These are phyloP conservation scores for Pelargonium citronellum DNA, from an alignment of 441 rosid species.

Conservation along the genomic window DNA sequence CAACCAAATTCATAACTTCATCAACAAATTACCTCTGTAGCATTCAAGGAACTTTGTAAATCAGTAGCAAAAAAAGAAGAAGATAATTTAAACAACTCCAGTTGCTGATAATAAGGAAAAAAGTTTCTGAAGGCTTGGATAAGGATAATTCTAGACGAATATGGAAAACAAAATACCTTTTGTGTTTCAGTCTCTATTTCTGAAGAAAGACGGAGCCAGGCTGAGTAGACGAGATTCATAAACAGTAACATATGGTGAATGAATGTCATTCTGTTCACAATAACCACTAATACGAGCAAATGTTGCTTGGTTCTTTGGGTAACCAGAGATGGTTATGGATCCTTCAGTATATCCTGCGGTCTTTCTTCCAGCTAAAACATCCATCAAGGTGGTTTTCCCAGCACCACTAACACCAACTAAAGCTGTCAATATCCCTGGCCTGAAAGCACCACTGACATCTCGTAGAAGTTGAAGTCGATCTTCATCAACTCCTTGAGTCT, in stretches of 20 bases:
- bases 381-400: conserved; percentile 94
- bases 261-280: conserved; percentile 87
- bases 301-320: conserved; percentile 80
- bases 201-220: conserved; percentile 73
- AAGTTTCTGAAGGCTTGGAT: not conserved
- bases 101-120: no score
- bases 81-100: no score
- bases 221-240: conserved; percentile 79
- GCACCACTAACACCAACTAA: conserved; percentile 98
- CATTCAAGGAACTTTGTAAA: no score
- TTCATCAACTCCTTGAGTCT: conserved; percentile 62
- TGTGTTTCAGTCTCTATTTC: conserved; percentile 63
- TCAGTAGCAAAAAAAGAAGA: no score
- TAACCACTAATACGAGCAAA: conserved; percentile 95
- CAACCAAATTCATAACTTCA: conserved; percentile 65
- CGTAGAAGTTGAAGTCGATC: conserved; percentile 63
- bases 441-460: conserved; percentile 72
- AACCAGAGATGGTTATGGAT: conserved; percentile 71
- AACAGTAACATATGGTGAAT: conserved; percentile 87
- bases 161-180: conserved; percentile 35
- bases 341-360: conserved; percentile 87
- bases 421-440: conserved; percentile 90
- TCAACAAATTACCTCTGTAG: conserved; percentile 57
- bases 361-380: conserved; percentile 90
- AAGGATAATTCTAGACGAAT: not conserved